Conservation (phyloP, 1,284 basidiomycete species). For the Cutaneotrichosporon sp. region DNA sequence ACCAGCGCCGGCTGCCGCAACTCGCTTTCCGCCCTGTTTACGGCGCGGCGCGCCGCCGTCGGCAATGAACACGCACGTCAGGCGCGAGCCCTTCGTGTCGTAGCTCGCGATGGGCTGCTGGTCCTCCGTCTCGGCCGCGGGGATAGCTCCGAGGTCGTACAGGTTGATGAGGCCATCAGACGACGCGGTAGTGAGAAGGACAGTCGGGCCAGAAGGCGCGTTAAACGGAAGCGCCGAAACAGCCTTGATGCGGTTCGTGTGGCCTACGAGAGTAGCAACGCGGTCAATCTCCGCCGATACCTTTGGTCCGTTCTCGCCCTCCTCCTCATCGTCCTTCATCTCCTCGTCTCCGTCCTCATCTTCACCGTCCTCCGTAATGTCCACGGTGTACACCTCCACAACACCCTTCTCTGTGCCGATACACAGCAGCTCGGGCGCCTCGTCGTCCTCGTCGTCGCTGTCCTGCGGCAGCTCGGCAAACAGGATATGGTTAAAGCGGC, state of each 20-base stretch:
- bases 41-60: slow-evolving; percentile 50
- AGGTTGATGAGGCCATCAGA: slow-evolving; percentile 78
- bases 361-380: slow-evolving; percentile 21
- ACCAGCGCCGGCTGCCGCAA: slow-evolving; percentile 47
- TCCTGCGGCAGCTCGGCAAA: slow-evolving; percentile 58
- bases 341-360: slow-evolving; percentile 26
- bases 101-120: slow-evolving; percentile 58
- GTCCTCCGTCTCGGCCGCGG: slow-evolving; percentile 15
- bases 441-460: slow-evolving; percentile 36
- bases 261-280: slow-evolving; percentile 38
- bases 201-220: slow-evolving; percentile 49
- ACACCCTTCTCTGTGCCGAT: slow-evolving; percentile 82
- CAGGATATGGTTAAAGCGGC: slow-evolving; percentile 70
- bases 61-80: slow-evolving; percentile 72
- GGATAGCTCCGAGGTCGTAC: slow-evolving; percentile 61
- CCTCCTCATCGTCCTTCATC: slow-evolving; percentile 24
- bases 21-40: slow-evolving; percentile 14
- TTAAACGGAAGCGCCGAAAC: slow-evolving; percentile 36
- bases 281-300: slow-evolving; percentile 29
- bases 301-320: slow-evolving; percentile 21
- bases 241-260: slow-evolving; percentile 46
- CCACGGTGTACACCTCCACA: slow-evolving; percentile 62
- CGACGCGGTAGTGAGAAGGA: slow-evolving; percentile 66
- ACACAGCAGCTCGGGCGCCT: slow-evolving; percentile 57
- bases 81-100: slow-evolving; percentile 73